A percentile compares a stretch with the other conserved stretches of the same genome.
phyloP scores from a whole-genome alignment of 306 rosid genomes.

The Clitoria ternatea region DNA sequence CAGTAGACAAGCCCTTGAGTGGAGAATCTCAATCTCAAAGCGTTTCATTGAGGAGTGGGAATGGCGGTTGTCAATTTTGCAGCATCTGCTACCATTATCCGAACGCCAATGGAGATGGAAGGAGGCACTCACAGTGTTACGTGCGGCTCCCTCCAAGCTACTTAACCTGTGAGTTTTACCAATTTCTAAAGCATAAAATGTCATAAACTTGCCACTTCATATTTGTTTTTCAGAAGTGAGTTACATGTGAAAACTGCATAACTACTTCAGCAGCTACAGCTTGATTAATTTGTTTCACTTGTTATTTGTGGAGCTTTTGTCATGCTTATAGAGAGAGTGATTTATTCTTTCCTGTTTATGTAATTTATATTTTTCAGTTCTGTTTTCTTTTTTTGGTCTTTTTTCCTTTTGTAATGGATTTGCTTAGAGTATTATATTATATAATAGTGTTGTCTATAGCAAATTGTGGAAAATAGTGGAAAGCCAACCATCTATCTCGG shows the following conservation, averaged over 20 bases:
- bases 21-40: constrained; percentile 77
- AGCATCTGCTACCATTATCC: constrained; percentile 87
- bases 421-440: background rate
- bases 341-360: background rate
- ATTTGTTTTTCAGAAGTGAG: background rate
- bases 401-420: background rate
- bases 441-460: too few species aligned
- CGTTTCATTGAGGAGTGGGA: constrained; percentile 95
- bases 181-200: background rate
- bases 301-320: background rate
- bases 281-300: background rate
- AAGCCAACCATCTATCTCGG: too few species aligned
- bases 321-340: background rate
- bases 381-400: constrained; percentile 6
- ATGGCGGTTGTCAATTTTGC: constrained; percentile 98
- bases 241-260: background rate
- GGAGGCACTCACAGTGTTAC: constrained; percentile 88
- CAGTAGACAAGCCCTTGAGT: constrained; percentile 82
- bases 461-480: too few species aligned
- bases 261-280: background rate
- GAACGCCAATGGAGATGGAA: constrained; percentile 97
- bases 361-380: background rate
- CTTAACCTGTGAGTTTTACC: constrained; percentile 85
- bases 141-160: constrained; percentile 92
- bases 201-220: background rate